These are phyloP conservation scores for Yarrowia alimentaria DNA, from an alignment of 805 yeast species.

Conservation along the genomic window DNA sequence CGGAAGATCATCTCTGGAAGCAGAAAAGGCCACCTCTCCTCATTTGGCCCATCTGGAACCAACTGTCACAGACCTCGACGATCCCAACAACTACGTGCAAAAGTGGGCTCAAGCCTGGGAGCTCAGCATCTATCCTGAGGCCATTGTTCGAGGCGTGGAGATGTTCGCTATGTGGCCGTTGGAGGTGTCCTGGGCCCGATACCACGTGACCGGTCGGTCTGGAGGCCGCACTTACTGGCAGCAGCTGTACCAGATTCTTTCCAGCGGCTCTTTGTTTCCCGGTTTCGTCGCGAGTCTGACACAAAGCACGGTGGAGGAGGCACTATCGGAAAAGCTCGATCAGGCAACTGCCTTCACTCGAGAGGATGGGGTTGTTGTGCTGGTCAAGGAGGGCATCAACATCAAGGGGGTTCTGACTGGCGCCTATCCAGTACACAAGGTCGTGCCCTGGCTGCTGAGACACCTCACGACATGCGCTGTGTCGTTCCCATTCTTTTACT, in stretches of 20 bases:
- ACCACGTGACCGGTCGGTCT: slow-evolving; percentile 1
- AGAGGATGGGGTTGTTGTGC: slow-evolving; percentile 1
- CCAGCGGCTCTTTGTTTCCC: slow-evolving; percentile 7
- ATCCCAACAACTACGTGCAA: background rate
- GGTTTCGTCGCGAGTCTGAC: slow-evolving; percentile 12
- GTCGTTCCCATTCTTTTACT: slow-evolving; percentile 27
- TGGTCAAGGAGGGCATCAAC: background rate
- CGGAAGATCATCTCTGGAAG: slow-evolving; percentile 14
- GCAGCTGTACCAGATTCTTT: background rate
- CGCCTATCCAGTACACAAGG: background rate
- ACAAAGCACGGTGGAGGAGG: slow-evolving; percentile 13
- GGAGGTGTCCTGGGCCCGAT: slow-evolving; percentile 23
- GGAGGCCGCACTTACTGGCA: slow-evolving; percentile 23
- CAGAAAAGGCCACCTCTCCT: background rate
- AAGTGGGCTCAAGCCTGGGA: slow-evolving; percentile 14
- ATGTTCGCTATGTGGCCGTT: slow-evolving; percentile 23
- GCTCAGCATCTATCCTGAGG: slow-evolving; percentile 13
- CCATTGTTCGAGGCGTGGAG: slow-evolving; percentile 4
- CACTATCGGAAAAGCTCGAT: slow-evolving; percentile 13
- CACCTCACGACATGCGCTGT: slow-evolving; percentile 1
- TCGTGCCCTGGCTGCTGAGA: slow-evolving; percentile 2
- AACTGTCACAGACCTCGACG: background rate
- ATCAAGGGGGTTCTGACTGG: slow-evolving; percentile 6
- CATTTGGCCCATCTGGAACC: slow-evolving; percentile 1
- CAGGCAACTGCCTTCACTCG: background rate